These are phyloP conservation scores for Diutina neorugosa DNA, from an alignment of 1,139 yeast genomes.

Conservation along the genomic window DNA sequence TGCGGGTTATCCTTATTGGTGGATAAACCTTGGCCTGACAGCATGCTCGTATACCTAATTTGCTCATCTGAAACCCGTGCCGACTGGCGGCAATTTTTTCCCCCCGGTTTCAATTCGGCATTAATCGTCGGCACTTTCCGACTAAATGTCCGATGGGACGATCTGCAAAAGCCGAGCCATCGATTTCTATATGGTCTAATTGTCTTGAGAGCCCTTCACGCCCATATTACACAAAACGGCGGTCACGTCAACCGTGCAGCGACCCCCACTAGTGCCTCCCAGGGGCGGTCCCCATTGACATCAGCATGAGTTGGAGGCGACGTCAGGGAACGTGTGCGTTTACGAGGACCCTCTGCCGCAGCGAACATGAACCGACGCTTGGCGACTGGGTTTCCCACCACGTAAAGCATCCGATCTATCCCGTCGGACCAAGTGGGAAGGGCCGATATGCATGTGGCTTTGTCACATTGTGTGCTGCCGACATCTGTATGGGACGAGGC, in stretches of 20 bases:
- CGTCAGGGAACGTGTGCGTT: no score
- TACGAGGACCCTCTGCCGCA: no score
- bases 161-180: background rate
- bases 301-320: no score
- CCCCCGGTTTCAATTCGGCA: background rate
- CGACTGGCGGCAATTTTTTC: no score
- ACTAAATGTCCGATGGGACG: background rate
- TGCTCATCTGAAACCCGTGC: no score
- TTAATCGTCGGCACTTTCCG: background rate
- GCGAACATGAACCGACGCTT: no score
- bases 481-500: background rate
- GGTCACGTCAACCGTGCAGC: background rate
- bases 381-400: no score
- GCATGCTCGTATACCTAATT: no score
- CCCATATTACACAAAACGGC: background rate
- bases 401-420: background rate
- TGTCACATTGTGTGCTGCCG: background rate
- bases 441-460: background rate
- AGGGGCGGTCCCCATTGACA: no score
- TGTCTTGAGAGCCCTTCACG: background rate
- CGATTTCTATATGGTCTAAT: background rate
- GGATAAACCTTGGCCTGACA: no score
- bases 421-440: background rate
- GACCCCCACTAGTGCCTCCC: background rate
- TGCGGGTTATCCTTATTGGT: background rate